Evolutionary conservation across 306 rosid species (phyloP), one percentile per base, ranked within the genome.

Genomic region (Trichosanthes cucumerina): DNA sequence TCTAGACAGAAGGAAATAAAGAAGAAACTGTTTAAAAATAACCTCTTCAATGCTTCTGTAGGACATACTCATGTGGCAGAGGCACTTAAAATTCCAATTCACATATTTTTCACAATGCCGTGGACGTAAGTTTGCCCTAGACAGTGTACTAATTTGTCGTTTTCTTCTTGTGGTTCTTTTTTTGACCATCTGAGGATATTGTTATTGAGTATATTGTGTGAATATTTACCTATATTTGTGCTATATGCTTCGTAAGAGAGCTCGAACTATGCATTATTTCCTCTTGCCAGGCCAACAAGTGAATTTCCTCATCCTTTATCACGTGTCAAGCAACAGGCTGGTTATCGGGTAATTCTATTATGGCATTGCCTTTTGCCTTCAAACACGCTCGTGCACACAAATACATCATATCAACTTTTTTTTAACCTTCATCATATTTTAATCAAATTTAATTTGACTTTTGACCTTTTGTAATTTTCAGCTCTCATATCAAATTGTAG

Each of bases 41-140:
- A 73, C 44, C 44, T 49, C 59, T 50, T 54, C 63, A 76, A 66
- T 84, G 38, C 69, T 76, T 86, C 80, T 84, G 41, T 79, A 96
- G 99, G 98, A 82, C 99, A 96, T 81, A 90, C 89, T 33, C 99
- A 96, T 78, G 99, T 96, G 85, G 99, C 99, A 10, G 99, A 96
- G 91, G 93, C 98, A 66, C 92, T 96, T 58, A 86, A 92, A 80
- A 68, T 96, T 84, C 99, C 99, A 50, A 77, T 96, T 86, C 99
- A 92, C 83, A 90, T 96, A 64, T 92, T 96, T 86, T 96, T 96
- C 90, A 96, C 99, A 36, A 96, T 96, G 99, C 99, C 99, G 73
- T 96, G 99, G 99, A 92, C 99, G 99, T 96, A 96, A 96, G 99
- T 96, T 89, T 89, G 81, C 38, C 87, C 59, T 85, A 79, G 85